Percentiles rank a stretch among this genome's conserved stretches.
Evolutionary conservation across 768 basidiomycete genomes (phyloP).

Genomic region (Dacryopinax primogenitus): DNA sequence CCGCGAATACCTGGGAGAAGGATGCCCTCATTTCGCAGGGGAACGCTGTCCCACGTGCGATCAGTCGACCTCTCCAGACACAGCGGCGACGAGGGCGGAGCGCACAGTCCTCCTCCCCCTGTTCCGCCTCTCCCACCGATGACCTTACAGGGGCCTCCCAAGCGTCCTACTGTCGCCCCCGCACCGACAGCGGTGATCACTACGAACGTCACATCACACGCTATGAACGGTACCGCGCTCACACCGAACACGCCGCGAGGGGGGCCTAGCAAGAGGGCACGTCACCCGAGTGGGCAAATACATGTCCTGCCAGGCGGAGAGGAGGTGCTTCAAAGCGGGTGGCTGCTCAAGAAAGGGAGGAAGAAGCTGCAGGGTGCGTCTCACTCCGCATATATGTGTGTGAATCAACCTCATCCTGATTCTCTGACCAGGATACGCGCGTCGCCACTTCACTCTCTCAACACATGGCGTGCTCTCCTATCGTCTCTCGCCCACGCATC

Average conservation of each 20-base stretch:
- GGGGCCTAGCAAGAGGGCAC: background rate
- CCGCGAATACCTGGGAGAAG: background rate
- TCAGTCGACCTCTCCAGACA: background rate
- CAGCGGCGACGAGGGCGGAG: background rate
- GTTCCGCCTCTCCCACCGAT: background rate
- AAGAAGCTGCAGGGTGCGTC: conserved; percentile 76
- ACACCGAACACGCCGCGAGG: background rate
- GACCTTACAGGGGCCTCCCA: background rate
- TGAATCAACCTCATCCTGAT: background rate
- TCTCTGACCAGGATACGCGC: conserved; percentile 53
- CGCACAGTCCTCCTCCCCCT: background rate
- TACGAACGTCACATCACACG: too few relatives aligned
- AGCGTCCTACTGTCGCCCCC: background rate
- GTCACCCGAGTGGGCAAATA: background rate
- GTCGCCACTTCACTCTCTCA: conserved; percentile 63
- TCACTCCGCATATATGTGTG: background rate
- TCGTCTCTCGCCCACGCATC: conserved; percentile 57
- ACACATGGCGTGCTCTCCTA: conserved; percentile 61
- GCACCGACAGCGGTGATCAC: background rate
- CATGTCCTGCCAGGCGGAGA: background rate
- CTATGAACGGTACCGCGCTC: background rate
- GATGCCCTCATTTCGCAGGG: background rate
- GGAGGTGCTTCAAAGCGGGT: conserved; percentile 34
- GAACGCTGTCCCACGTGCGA: conserved; percentile 7
- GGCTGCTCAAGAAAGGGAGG: conserved; percentile 74